phyloP scores from a whole-genome alignment of 495 filamentous ascomycete species.

The Cenococcum geophilum region DNA sequence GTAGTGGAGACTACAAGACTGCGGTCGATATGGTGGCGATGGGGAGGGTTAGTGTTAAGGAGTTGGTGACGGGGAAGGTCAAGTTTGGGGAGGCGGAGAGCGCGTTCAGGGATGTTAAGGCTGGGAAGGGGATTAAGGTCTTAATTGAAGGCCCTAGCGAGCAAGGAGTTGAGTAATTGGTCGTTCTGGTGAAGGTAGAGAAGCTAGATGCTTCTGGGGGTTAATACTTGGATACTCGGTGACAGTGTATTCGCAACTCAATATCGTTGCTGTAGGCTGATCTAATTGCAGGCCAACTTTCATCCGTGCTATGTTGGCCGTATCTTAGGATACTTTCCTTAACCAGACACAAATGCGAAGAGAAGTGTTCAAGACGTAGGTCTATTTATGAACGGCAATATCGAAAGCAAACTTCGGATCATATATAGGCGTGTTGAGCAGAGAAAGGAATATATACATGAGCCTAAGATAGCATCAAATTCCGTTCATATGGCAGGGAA shows the following conservation, averaged over 20 bases:
- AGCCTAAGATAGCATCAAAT: neutral
- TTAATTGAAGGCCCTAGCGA: slow-evolving; percentile 58
- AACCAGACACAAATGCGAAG: neutral
- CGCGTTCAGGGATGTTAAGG: slow-evolving; percentile 72
- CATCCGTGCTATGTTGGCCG: neutral
- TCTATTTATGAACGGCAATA: neutral
- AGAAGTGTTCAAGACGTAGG: neutral
- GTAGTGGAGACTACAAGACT: slow-evolving; percentile 70
- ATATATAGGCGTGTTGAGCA: neutral
- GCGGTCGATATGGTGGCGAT: slow-evolving; percentile 62
- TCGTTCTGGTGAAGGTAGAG: neutral
- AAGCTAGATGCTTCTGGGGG: neutral
- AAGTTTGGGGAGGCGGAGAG: slow-evolving; percentile 65
- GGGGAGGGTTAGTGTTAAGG: slow-evolving; percentile 62
- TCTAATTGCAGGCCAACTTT: neutral
- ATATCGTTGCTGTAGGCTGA: neutral
- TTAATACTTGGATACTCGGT: neutral
- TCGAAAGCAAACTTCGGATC: neutral
- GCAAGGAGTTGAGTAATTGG: slow-evolving; percentile 8
- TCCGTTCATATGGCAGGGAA: neutral
- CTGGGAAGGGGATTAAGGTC: slow-evolving; percentile 77
- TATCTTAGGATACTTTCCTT: neutral
- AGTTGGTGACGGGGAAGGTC: slow-evolving; percentile 62
- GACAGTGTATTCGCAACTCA: neutral
- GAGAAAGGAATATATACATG: neutral